A percentile compares a stretch with the other conserved stretches of the same genome.
phyloP scores from a whole-genome alignment of 1,139 yeast genomes.

The Yamadazyma spencermartinsiae region DNA sequence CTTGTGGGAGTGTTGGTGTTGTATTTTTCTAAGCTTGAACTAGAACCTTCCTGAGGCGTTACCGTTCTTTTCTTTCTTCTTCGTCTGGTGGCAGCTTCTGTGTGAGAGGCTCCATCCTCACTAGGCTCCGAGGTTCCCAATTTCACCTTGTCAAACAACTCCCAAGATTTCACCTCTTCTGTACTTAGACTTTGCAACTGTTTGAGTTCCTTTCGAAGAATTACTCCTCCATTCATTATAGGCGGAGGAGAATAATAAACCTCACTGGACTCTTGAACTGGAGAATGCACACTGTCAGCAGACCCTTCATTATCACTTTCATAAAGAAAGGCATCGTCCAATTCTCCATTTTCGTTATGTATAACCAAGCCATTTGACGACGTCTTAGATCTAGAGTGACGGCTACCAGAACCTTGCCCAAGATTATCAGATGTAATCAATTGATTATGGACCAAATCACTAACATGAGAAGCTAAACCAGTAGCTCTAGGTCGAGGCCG shows the following conservation, averaged over 20 bases:
- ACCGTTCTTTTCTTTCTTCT: slow-evolving; percentile 27
- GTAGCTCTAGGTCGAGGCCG: background rate
- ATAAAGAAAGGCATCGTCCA: slow-evolving; percentile 38
- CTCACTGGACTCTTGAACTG: background rate
- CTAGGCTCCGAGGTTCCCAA: slow-evolving; percentile 9
- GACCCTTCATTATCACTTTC: slow-evolving; percentile 12
- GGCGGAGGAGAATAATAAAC: slow-evolving; percentile 10
- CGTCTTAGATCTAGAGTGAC: background rate
- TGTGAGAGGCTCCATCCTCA: slow-evolving; percentile 6
- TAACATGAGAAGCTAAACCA: slow-evolving; percentile 1
- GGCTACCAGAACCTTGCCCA: background rate
- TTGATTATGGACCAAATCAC: background rate
- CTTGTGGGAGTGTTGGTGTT: slow-evolving; percentile 12
- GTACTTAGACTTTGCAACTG: slow-evolving; percentile 29
- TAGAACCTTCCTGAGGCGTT: slow-evolving; percentile 8
- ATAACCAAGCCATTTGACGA: slow-evolving; percentile 23
- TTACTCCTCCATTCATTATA: slow-evolving; percentile 43
- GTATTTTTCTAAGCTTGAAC: slow-evolving; percentile 3
- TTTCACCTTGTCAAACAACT: slow-evolving; percentile 35
- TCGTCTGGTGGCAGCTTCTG: slow-evolving; percentile 16
- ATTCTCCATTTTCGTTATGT: slow-evolving; percentile 33
- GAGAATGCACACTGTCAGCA: background rate
- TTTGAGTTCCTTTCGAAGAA: slow-evolving; percentile 37
- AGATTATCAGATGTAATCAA: background rate
- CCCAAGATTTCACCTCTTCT: slow-evolving; percentile 45